Percentiles rank a stretch among this genome's conserved stretches.
Evolutionary conservation across 768 basidiomycete species (phyloP).

Genomic region (Suillus plorans): DNA sequence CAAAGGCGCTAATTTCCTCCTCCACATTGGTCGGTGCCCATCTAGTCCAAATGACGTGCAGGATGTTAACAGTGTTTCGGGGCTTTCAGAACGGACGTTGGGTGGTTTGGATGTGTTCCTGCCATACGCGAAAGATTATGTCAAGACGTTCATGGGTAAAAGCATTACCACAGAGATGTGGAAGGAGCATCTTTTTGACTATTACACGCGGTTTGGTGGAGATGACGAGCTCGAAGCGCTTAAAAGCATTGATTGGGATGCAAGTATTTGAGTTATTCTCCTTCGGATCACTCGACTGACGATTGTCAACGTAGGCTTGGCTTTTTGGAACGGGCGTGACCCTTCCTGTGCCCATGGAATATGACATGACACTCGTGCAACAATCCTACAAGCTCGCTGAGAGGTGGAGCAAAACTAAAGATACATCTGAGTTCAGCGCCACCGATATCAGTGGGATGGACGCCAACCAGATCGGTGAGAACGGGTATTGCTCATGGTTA

Average conservation of each 20-base stretch:
- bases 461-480: slow-evolving; percentile 74
- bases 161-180: slow-evolving; percentile 84
- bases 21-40: slow-evolving; percentile 65
- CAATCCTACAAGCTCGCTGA: slow-evolving; percentile 71
- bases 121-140: slow-evolving; percentile 83
- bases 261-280: slow-evolving; percentile 32
- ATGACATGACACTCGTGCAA: slow-evolving; percentile 70
- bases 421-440: slow-evolving; percentile 50
- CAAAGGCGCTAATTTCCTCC: slow-evolving; percentile 86
- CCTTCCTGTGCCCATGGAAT: slow-evolving; percentile 73
- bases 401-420: slow-evolving; percentile 60
- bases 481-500: background rate
- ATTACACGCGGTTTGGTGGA: slow-evolving; percentile 59
- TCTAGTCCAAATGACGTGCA: background rate
- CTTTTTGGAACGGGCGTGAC: slow-evolving; percentile 74
- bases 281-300: background rate
- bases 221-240: slow-evolving; percentile 63
- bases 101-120: slow-evolving; percentile 85
- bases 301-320: slow-evolving; percentile 56
- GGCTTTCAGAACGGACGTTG: slow-evolving; percentile 57
- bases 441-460: slow-evolving; percentile 65
- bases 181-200: slow-evolving; percentile 76
- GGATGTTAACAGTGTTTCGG: background rate
- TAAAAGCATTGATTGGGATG: slow-evolving; percentile 76
- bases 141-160: slow-evolving; percentile 75